Evolutionary conservation across 495 filamentous ascomycete species (phyloP).

Genomic region (Filosporella fistucella): DNA sequence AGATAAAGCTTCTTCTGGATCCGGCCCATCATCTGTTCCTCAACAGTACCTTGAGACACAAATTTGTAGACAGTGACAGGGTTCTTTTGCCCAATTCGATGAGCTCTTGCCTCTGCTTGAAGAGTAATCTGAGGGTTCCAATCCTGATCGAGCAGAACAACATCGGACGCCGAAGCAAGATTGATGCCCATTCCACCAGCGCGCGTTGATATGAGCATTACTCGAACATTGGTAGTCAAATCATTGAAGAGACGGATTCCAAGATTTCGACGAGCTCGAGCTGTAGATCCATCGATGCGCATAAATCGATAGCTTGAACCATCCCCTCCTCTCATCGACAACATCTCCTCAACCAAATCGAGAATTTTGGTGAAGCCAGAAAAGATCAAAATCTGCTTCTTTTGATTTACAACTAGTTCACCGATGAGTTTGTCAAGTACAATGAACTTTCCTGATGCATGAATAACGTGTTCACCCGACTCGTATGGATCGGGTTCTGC

Average conservation of each 20-base stretch:
- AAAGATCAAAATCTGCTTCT: slow-evolving; percentile 61
- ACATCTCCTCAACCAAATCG: slow-evolving; percentile 54
- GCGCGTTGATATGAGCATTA: slow-evolving; percentile 61
- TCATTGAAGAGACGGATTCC: slow-evolving; percentile 56
- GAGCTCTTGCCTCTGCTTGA: slow-evolving; percentile 94
- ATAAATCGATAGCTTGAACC: slow-evolving; percentile 42
- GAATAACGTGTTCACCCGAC: slow-evolving; percentile 45
- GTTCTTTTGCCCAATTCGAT: slow-evolving; percentile 86
- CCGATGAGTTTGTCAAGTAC: slow-evolving; percentile 57
- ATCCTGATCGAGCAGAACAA: slow-evolving; percentile 62
- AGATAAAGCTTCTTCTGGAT: slow-evolving; percentile 66
- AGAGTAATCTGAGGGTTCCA: slow-evolving; percentile 70
- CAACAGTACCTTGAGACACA: slow-evolving; percentile 79
- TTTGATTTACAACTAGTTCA: slow-evolving; percentile 48
- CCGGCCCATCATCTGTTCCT: slow-evolving; percentile 78
- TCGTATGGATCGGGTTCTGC: slow-evolving; percentile 48
- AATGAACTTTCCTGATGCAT: slow-evolving; percentile 60
- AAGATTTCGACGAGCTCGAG: slow-evolving; percentile 49
- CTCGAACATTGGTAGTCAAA: slow-evolving; percentile 36
- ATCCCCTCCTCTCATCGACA: slow-evolving; percentile 42
- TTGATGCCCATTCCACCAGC: slow-evolving; percentile 65
- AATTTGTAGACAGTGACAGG: slow-evolving; percentile 83
- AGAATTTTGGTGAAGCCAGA: slow-evolving; percentile 57
- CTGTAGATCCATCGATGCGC: slow-evolving; percentile 55
- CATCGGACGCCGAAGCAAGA: slow-evolving; percentile 52